These are phyloP conservation scores for Pichia sp. DNA, from an alignment of 1,139 yeast genomes.

Conservation along the genomic window DNA sequence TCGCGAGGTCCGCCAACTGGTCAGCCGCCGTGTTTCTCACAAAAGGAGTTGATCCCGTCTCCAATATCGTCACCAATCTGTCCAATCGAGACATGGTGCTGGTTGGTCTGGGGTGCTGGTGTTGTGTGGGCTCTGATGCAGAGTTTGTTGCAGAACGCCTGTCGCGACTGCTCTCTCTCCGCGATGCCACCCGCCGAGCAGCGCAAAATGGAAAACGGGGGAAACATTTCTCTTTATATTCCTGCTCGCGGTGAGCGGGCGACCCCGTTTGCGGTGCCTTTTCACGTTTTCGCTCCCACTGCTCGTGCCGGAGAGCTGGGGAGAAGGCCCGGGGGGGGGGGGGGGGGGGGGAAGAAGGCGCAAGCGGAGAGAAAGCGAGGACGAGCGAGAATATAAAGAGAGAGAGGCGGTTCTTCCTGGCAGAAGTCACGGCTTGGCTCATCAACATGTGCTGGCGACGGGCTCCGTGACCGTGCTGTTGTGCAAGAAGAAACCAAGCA, in stretches of 20 bases:
- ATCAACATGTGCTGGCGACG: neutral
- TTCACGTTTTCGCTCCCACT: neutral
- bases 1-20: conserved; percentile 89
- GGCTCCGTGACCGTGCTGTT: neutral
- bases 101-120: neutral
- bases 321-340: too few species aligned
- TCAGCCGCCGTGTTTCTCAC: conserved; percentile 97
- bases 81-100: conserved; percentile 44
- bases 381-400: neutral
- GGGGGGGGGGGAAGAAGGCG: neutral
- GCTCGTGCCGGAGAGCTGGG: neutral
- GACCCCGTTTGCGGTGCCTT: neutral
- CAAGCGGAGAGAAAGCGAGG: neutral
- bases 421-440: neutral
- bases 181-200: neutral
- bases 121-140: neutral
- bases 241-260: neutral
- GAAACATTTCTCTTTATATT: neutral
- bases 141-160: neutral
- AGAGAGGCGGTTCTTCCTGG: neutral
- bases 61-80: conserved; percentile 72
- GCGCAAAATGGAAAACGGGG: neutral
- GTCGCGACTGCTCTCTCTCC: neutral
- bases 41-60: conserved; percentile 92
- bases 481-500: neutral